Evolutionary conservation across 1,284 basidiomycete genomes (phyloP).

Genomic region (Cutaneotrichosporon cutaneum): DNA sequence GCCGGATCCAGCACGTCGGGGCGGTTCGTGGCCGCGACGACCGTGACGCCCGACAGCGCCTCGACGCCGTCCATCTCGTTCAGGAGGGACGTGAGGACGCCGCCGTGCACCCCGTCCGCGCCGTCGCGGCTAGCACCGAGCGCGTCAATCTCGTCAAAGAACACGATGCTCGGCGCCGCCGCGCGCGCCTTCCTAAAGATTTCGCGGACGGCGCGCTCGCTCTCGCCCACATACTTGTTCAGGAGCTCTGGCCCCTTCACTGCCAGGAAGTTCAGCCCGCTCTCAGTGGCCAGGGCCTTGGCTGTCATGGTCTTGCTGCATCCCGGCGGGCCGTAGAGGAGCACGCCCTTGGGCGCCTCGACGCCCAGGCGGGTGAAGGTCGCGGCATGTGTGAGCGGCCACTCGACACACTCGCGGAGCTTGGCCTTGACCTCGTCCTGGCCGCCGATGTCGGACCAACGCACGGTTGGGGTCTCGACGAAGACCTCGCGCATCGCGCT

Average conservation of each 20-base stretch:
- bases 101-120: slow-evolving; percentile 65
- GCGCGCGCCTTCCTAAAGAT: slow-evolving; percentile 93
- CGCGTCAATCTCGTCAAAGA: slow-evolving; percentile 98
- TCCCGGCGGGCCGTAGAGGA: slow-evolving; percentile 95
- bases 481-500: slow-evolving; percentile 93
- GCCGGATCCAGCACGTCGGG: slow-evolving; percentile 93
- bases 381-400: slow-evolving; percentile 84
- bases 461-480: slow-evolving; percentile 77
- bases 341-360: slow-evolving; percentile 79
- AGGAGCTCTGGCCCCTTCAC: slow-evolving; percentile 96
- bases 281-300: slow-evolving; percentile 89
- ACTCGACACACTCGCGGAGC: slow-evolving; percentile 84
- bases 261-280: slow-evolving; percentile 95
- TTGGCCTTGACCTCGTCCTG: slow-evolving; percentile 76
- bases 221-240: slow-evolving; percentile 97
- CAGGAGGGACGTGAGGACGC: slow-evolving; percentile 86
- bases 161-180: slow-evolving; percentile 90
- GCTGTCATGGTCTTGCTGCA: slow-evolving; percentile 96
- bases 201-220: slow-evolving; percentile 89
- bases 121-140: slow-evolving; percentile 74
- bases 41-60: slow-evolving; percentile 84
- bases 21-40: slow-evolving; percentile 94
- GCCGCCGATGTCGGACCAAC: slow-evolving; percentile 87
- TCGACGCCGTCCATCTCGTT: slow-evolving; percentile 99
- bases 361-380: slow-evolving; percentile 86